Evolutionary conservation across 108 stramenopile species (phyloP), one percentile per base, ranked within the genome.

Genomic region (Epithemia pelagica): DNA sequence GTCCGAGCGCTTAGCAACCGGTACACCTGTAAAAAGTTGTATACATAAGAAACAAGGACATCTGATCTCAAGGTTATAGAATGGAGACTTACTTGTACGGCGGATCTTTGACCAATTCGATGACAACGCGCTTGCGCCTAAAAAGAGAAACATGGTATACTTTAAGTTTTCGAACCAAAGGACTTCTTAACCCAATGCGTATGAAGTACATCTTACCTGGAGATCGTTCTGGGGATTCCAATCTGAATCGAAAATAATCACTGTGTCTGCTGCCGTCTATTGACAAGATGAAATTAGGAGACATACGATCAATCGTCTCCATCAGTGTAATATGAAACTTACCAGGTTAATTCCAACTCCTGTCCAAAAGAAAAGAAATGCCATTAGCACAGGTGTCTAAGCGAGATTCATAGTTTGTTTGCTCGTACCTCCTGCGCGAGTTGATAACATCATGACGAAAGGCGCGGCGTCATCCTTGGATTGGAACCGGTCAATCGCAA

Each of bases 71-170:
- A 65, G 32, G 72, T 76, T 51, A 95, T 84, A 23, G 1, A 37
- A 20, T 58, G 7, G 3, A 27, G 25, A 18, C 57, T 25, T 22
- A 66, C 67, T 65, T 81, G 92, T 25, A 96, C 95, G 24, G 69
- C 74, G 64, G 96, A 96, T 51, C 94, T 99, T 75, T 99, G 99
- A 0, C 99, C 99, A 70, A 99, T 99, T 33, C 98, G 82, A 68
- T 99, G 99, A 65, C 96, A 97, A 2, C 98, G 82, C n/a, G 89
- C 92, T 70, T 90, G 88, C 7, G 97, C 97, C 58, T 63, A 15
- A 46, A 15, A 10, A 10, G 37, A 46, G 37, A 46, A 15, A 57
- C 5, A 52, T 18, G n/a, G n/a, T n/a, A n/a, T n/a, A n/a, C n/a
- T n/a, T n/a, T n/a, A n/a, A n/a, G n/a, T n/a, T n/a, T n/a, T 46